Base-by-base conservation (phyloP, 1,284 basidiomycete genomes). In the Ceratobasidium sp. region DNA sequence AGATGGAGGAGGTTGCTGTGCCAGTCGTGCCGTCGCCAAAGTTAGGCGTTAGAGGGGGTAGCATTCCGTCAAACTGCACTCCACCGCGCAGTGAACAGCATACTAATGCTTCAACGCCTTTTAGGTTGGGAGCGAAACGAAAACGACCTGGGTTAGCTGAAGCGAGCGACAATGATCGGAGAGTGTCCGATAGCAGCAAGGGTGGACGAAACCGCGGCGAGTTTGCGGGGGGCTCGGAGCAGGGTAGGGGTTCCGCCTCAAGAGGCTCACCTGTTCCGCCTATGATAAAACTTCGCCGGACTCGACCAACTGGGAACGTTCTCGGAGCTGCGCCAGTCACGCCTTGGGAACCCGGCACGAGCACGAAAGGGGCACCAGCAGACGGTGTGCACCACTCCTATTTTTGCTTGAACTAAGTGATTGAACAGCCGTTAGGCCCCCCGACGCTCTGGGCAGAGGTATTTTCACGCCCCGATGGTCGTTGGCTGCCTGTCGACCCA, bases 401-500 rank as follows among this genome's bases (percentile, higher is more conserved):
- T 53, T 22, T 39, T 43, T 29, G 24, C 41, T 61, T 41, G 31
- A 13, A 61, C 6, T 9, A 61, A 22, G 24, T 29, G 31, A 7
- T 11, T n/a, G 31, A 34, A 54, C 19, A 39, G n/a, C 89, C 77
- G 9, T 29, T 74, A 34, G 78, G 76, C 16, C 92, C 96, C 0
- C 98, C 97, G 0, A 91, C 97, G 1, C 95, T 96, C 82, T 99
- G 97, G 98, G 95, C 94, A 0, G 98, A 99, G 82, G 94, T 98
- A 0, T 99, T 96, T 82, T 96, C 94, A 34, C 90, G 94, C 22
- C 90, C 96, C 0, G 96, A 98, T 82, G 90, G 89, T 58, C 89
- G 90, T 51, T 99, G 97, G 97, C 85, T 98, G 22, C 92, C 95
- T 0, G 91, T 98, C 53, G 98, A 99, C 81, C 94, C 95, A 3